Evolutionary conservation across 305 asterid genomes (phyloP).

Genomic region (Euphrasia arctica): DNA sequence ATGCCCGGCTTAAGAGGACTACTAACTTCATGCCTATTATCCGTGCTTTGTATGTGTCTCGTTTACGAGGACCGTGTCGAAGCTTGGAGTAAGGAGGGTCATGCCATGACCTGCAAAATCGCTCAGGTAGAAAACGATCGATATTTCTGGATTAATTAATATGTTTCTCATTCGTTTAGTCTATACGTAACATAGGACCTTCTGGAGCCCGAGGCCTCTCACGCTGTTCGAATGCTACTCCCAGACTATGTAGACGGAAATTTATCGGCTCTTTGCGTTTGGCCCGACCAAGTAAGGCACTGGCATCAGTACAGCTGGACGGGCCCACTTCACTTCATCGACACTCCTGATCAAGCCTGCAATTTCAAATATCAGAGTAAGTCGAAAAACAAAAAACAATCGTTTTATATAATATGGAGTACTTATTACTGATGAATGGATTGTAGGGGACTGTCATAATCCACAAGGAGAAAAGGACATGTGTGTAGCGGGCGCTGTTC

Average conservation of each 20-base stretch:
- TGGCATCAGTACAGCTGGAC: slow-evolving; percentile 91
- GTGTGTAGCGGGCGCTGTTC: slow-evolving; percentile 93
- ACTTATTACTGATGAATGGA: slow-evolving; percentile 1
- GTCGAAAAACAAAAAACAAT: slow-evolving; percentile 8
- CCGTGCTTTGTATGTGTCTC: slow-evolving; percentile 36
- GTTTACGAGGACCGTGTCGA: slow-evolving; percentile 36
- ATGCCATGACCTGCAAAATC: slow-evolving; percentile 76
- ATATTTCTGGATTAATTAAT: no score
- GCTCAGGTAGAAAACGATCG: slow-evolving; percentile 57
- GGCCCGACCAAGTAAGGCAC: slow-evolving; percentile 95
- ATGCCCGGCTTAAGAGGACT: slow-evolving; percentile 22
- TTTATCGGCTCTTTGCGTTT: slow-evolving; percentile 71
- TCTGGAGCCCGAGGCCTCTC: slow-evolving; percentile 58
- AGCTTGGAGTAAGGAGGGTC: slow-evolving; percentile 96
- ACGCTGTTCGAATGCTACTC: slow-evolving; percentile 65
- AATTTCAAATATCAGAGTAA: slow-evolving; percentile 64
- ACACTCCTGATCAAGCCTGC: slow-evolving; percentile 87
- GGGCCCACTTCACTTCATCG: slow-evolving; percentile 91
- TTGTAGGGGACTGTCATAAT: slow-evolving; percentile 86
- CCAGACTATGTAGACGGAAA: slow-evolving; percentile 74
- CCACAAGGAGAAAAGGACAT: slow-evolving; percentile 73
- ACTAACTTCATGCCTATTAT: slow-evolving; percentile 22
- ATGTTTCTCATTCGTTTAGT: no score
- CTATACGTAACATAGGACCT: slow-evolving; percentile 38
- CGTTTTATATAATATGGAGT: not conserved